Evolutionary conservation across 805 yeast genomes (phyloP).

Genomic region (Saccharomycopsis synnaedendra): DNA sequence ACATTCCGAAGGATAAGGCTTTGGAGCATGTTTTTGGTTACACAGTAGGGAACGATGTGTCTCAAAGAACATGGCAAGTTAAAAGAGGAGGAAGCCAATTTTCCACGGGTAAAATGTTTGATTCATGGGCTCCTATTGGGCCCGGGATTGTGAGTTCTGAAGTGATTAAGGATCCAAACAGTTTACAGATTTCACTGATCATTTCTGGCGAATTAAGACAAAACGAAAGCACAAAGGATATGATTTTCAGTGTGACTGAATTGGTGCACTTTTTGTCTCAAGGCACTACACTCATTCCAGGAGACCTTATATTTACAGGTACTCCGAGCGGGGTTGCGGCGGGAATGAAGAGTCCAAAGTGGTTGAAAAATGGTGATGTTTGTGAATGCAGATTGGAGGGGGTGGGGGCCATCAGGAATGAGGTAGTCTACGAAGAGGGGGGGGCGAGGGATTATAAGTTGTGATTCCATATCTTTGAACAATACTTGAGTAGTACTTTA

Average conservation of each 20-base stretch:
- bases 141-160: slow-evolving; percentile 35
- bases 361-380: slow-evolving; percentile 33
- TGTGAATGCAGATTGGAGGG: slow-evolving; percentile 30
- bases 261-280: slow-evolving; percentile 36
- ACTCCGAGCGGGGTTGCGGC: slow-evolving; percentile 49
- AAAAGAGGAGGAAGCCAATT: slow-evolving; percentile 43
- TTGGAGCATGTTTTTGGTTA: slow-evolving; percentile 38
- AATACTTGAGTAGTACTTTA: no score
- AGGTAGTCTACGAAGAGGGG: slow-evolving; percentile 24
- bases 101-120: slow-evolving; percentile 41
- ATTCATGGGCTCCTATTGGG: slow-evolving; percentile 47
- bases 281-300: slow-evolving; percentile 41
- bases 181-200: slow-evolving; percentile 27
- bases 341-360: slow-evolving; percentile 29
- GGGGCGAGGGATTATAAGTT: slow-evolving; percentile 7
- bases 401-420: slow-evolving; percentile 32
- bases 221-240: slow-evolving; percentile 33
- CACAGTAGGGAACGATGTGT: slow-evolving; percentile 43
- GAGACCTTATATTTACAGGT: slow-evolving; percentile 44
- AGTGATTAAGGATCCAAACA: slow-evolving; percentile 25
- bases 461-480: neutral
- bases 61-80: slow-evolving; percentile 47
- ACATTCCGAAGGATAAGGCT: slow-evolving; percentile 33
- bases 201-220: slow-evolving; percentile 40
- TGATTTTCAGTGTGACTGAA: slow-evolving; percentile 34